These are phyloP conservation scores for Corylus americana DNA, from an alignment of 306 rosid species.

Conservation along the genomic window DNA sequence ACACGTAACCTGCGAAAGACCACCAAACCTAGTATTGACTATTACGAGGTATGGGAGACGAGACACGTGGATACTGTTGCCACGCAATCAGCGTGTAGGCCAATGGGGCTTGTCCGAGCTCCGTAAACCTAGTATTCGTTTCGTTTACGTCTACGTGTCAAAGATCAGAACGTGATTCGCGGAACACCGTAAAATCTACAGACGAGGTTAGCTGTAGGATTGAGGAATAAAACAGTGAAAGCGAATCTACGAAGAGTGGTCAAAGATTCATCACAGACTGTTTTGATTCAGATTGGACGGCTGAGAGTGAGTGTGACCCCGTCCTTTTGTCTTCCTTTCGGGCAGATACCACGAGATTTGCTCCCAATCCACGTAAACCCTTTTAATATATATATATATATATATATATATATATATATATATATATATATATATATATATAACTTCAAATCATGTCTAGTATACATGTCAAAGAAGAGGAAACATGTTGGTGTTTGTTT, in stretches of 20 bases:
- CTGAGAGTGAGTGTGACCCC: conserved; percentile 12
- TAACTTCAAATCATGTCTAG: too few species aligned
- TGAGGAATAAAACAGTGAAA: conserved; percentile 34
- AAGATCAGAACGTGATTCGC: not conserved
- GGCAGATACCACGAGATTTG: conserved; percentile 33
- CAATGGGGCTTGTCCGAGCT: not conserved
- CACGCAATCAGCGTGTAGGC: conserved; percentile 17
- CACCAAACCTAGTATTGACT: conserved; percentile 18
- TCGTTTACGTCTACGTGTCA: not conserved
- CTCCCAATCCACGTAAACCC: conserved; percentile 24
- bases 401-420: too few species aligned
- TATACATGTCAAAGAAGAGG: too few species aligned
- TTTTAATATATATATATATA: too few species aligned
- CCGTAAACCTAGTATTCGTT: not conserved
- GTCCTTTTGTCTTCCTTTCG: conserved; percentile 25
- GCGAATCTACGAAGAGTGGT: conserved; percentile 30
- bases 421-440: too few species aligned
- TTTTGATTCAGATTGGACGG: conserved; percentile 39
- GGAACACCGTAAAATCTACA: not conserved
- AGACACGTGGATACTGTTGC: conserved; percentile 44
- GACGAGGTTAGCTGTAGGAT: conserved; percentile 3
- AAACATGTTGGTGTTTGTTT: too few species aligned
- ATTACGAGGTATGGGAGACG: conserved; percentile 6
- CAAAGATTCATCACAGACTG: conserved; percentile 41
- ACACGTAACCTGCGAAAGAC: conserved; percentile 16